Evolutionary conservation across 2,329 filamentous ascomycete species (phyloP).

Genomic region (Lojkania enalia): DNA sequence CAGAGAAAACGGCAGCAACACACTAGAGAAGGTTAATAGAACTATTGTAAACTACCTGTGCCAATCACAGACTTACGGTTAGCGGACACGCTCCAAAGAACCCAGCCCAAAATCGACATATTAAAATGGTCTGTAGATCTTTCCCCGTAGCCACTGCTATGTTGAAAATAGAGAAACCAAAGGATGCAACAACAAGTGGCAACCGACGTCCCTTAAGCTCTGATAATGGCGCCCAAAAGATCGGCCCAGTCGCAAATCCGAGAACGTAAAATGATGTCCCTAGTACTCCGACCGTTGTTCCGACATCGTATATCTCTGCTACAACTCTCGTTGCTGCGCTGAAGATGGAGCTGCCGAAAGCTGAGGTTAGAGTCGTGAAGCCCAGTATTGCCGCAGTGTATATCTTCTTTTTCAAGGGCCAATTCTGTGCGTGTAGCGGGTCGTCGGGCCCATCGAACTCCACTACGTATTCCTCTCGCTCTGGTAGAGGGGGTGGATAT

Average conservation of each 20-base stretch:
- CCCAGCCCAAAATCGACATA: constrained; percentile 57
- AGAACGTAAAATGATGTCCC: constrained; percentile 56
- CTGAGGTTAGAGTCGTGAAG: constrained; percentile 68
- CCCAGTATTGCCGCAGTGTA: constrained; percentile 69
- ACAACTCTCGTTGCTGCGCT: constrained; percentile 43
- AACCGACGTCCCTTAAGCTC: constrained; percentile 55
- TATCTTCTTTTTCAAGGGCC: constrained; percentile 78
- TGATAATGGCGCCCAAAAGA: constrained; percentile 55
- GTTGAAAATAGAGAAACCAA: constrained; percentile 57
- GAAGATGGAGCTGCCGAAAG: constrained; percentile 62
- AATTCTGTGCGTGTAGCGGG: constrained; percentile 86
- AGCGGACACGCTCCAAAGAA: constrained; percentile 59
- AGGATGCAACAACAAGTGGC: constrained; percentile 54
- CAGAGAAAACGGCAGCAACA: constrained; percentile 60
- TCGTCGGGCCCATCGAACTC: constrained; percentile 83
- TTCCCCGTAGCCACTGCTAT: constrained; percentile 55
- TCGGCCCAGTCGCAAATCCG: constrained; percentile 52
- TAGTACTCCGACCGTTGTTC: constrained; percentile 53
- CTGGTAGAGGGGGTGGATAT: constrained; percentile 70
- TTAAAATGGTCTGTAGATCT: constrained; percentile 57
- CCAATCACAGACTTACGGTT: constrained; percentile 48
- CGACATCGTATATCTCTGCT: constrained; percentile 48
- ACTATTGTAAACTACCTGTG: constrained; percentile 34
- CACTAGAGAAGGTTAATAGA: constrained; percentile 23
- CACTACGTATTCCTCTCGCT: constrained; percentile 77